Evolutionary conservation across 2,329 filamentous ascomycete species (phyloP).

Genomic region (Talaromyces marneffei): DNA sequence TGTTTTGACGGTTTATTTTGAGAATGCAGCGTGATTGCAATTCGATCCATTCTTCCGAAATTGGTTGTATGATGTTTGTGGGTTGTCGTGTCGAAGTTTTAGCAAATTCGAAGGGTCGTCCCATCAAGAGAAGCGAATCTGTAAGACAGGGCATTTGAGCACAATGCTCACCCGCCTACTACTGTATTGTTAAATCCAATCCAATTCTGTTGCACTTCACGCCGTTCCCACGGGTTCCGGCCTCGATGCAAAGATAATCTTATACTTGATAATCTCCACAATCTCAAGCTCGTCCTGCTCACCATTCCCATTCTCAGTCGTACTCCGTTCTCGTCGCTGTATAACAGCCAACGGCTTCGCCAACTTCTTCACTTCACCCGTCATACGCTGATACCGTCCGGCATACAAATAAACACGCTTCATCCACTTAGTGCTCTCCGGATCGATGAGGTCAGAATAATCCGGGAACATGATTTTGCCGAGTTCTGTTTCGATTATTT

Average conservation of each 20-base stretch:
- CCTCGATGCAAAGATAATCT: constrained; percentile 74
- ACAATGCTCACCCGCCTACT: neutral
- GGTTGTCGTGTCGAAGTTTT: too few relatives aligned
- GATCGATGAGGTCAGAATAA: constrained; percentile 51
- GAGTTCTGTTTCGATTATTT: constrained; percentile 48
- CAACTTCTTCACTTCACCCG: constrained; percentile 84
- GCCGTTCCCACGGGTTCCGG: constrained; percentile 71
- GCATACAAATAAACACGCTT: constrained; percentile 83
- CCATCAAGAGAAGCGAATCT: too few relatives aligned
- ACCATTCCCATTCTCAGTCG: neutral
- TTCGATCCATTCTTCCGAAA: too few relatives aligned
- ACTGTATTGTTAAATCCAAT: neutral
- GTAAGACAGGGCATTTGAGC: neutral
- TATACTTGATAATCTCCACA: constrained; percentile 79
- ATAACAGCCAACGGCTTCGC: constrained; percentile 74
- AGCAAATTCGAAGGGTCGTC: too few relatives aligned
- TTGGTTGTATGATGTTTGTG: too few relatives aligned
- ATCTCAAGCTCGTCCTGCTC: constrained; percentile 53
- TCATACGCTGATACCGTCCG: constrained; percentile 80
- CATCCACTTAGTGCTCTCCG: constrained; percentile 66
- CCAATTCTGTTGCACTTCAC: constrained; percentile 18
- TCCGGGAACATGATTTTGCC: constrained; percentile 75
- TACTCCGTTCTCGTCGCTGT: constrained; percentile 44
- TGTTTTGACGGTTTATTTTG: constrained; percentile 33
- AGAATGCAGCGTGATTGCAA: constrained; percentile 28